A percentile compares a stretch with the other conserved stretches of the same genome.
These are phyloP conservation scores for Globisporangium acanthophoron DNA, from an alignment of 352 stramenopile species.

Conservation along the genomic window DNA sequence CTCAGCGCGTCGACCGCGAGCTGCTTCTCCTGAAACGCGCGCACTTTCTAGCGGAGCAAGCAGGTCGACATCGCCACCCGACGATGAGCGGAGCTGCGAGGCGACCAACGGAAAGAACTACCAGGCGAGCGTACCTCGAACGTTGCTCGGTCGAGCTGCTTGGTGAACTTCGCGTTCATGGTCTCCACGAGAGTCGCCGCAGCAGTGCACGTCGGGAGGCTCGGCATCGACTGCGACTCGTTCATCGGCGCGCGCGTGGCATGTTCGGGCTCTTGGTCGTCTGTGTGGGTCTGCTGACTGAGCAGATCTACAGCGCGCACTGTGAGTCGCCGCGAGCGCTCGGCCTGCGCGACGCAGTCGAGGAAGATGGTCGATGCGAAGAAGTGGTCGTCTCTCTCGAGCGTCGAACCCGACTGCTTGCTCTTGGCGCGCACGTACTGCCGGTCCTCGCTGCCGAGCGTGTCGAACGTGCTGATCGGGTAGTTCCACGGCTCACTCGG, in stretches of 20 bases:
- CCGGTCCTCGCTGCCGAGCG: conserved; percentile 49
- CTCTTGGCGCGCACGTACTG: conserved; percentile 60
- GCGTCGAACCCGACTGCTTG: conserved; percentile 42
- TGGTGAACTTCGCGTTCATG: conserved; percentile 38
- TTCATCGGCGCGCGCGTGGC: background rate
- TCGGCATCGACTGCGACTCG: conserved; percentile 13
- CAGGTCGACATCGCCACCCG: background rate
- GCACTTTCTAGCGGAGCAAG: conserved; percentile 21
- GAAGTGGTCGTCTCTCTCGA: conserved; percentile 61
- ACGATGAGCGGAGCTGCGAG: background rate
- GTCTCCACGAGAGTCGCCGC: conserved; percentile 18
- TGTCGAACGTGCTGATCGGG: conserved; percentile 57
- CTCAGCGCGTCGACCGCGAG: conserved; percentile 23
- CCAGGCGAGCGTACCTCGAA: conserved; percentile 21
- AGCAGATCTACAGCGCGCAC: conserved; percentile 49
- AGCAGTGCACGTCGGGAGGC: conserved; percentile 16
- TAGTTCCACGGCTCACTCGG: conserved; percentile 48
- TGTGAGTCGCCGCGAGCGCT: conserved; percentile 53
- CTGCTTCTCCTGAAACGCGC: conserved; percentile 36
- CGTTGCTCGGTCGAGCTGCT: conserved; percentile 20
- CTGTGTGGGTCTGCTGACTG: conserved; percentile 4
- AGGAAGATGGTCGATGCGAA: conserved; percentile 59
- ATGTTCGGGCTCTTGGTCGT: background rate
- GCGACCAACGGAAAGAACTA: no score
- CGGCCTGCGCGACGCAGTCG: conserved; percentile 60